Evolutionary conservation across 345 rosid species (phyloP), one percentile per base, ranked within the genome.

Genomic region (Toxicodendron radicans): DNA sequence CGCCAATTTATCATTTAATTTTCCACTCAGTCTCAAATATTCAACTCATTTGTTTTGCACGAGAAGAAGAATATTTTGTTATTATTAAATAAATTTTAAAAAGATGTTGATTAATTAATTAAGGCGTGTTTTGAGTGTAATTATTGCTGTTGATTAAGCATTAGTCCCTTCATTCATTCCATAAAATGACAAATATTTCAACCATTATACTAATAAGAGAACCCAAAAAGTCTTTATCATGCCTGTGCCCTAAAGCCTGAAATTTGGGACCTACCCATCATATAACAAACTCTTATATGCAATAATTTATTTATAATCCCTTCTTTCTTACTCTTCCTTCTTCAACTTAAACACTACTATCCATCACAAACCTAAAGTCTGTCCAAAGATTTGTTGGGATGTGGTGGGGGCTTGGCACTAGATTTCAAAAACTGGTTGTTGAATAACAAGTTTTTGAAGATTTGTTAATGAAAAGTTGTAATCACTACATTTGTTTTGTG

Each of bases 101-200:
- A 27, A 27, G 30, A 27, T 27, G 30, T 27, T 27, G 30, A 27
- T 16, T 2, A 71, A 53, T 27, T 27, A 2, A 27, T 16, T 2
- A 71, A 53, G 18, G 12, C 65, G 56, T 58, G 68, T 61, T 61
- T 58, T 10, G 58, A 12, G 9, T 58, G 23, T 60, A 27, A 71
- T 45, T 24, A 58, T 27, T 24, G 64, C 16, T 45, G 43, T 45
- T 70, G 54, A 24, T 35, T 17, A 23, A 14, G 38, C 54, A 8
- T 43, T 58, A 2, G 13, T 41, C 7, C 38, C 63, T 38, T 20
- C n/a, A n/a, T n/a, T 56, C n/a, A 27, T 2, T 2, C 1, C 2
- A 27, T 27, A 27, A 27, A 27, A 27, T 27, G 30, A 27, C 30
- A 27, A 27, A 27, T 27, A 27, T 27, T 27, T 27, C 30, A 27